phyloP scores from a whole-genome alignment of 768 basidiomycete species.

The Trametopsis cervina region DNA sequence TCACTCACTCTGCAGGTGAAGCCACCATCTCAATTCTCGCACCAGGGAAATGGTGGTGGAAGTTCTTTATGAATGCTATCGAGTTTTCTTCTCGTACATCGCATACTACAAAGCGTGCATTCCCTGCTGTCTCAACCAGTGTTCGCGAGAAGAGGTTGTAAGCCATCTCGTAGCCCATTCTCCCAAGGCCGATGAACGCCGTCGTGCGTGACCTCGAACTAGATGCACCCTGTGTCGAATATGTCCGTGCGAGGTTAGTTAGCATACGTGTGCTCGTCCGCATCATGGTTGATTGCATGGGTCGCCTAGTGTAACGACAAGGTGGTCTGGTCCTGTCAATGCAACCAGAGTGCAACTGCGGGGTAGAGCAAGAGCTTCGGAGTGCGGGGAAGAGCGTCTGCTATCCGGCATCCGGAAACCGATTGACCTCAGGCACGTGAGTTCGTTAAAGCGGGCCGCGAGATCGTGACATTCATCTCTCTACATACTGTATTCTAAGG shows the following conservation, averaged over 20 bases:
- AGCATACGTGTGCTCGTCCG: constrained; percentile 40
- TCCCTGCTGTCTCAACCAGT: constrained; percentile 40
- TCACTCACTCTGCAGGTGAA: constrained; percentile 69
- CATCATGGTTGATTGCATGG: too few relatives aligned
- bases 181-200: constrained; percentile 78
- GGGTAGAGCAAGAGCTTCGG: too few relatives aligned
- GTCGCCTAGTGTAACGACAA: too few relatives aligned
- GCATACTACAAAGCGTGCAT: constrained; percentile 64
- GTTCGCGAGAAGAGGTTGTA: constrained; percentile 78
- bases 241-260: neutral
- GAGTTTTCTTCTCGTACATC: constrained; percentile 63
- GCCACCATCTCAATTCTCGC: constrained; percentile 50
- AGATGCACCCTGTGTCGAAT: neutral
- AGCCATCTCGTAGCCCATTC: constrained; percentile 87
- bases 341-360: too few relatives aligned
- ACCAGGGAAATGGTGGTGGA: constrained; percentile 50
- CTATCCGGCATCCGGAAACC: too few relatives aligned
- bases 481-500: too few relatives aligned
- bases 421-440: too few relatives aligned
- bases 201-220: constrained; percentile 6
- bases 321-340: too few relatives aligned
- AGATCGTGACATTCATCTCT: too few relatives aligned
- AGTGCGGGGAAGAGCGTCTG: too few relatives aligned
- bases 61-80: constrained; percentile 45
- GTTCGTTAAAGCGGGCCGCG: too few relatives aligned